Evolutionary conservation across 2,329 filamentous ascomycete genomes (phyloP), one percentile per base, ranked within the genome.

Genomic region (Rosellinia necatrix): DNA sequence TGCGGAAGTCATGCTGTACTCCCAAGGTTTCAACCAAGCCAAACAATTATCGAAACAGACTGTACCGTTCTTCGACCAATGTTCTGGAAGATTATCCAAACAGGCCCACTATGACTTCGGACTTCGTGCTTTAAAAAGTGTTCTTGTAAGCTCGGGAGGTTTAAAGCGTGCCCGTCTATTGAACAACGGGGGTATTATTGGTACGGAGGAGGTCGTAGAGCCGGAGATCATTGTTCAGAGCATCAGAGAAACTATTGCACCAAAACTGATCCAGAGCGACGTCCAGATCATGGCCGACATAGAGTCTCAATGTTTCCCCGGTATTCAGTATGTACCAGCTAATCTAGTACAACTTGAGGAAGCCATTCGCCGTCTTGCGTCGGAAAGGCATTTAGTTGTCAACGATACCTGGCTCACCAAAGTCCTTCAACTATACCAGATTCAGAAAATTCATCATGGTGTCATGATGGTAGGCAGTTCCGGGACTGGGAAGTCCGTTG

Each of bases 391-490:
- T 68, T 83, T 96, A 12, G 91, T 96, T 7, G 89, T 96, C 64
- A 97, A 88, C 56, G 92, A 97, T 52, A 87, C 88, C 42, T 99
- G 96, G 96, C 92, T 97, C 85, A 94, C 91, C 55, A 99, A 99
- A 77, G 87, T 96, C 29, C 81, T 99, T 7, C 94, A 99, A 72
- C 83, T 99, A 2, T 97, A 96, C 72, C 94, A 99, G 73, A 99
- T 99, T 61, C 94, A 97, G 74, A 90, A 88, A 63, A 92, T 99
- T 56, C 94, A 99, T 69, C 94, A 99, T 66, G 94, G 94, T 88
- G 94, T 99, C 24, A 99, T 99, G 96, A 97, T 99, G 94, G 94
- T 99, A 8, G 94, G 94, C 61, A 92, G 91, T 69, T 97, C 96
- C 25, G 94, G 96, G n/a, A 89, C 93, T 41, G 96, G 96, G 70